Percentiles rank a stretch among this genome's conserved stretches.
Evolutionary conservation across 139 green algal species (phyloP).

Genomic region (Diplosphaera chodatii): DNA sequence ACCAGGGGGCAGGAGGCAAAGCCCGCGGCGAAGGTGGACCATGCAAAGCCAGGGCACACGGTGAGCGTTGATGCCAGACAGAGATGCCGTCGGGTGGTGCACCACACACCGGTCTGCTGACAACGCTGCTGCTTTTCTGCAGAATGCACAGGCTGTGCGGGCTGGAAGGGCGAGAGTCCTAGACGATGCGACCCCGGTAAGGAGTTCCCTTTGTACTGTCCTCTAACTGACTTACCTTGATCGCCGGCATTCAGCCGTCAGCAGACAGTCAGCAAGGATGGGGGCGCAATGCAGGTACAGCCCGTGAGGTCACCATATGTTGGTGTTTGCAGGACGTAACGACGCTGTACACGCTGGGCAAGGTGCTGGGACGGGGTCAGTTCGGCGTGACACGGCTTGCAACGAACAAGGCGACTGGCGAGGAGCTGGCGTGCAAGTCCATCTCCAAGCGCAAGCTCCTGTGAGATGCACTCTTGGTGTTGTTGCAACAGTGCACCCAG

Average conservation of each 20-base stretch:
- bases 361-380: constrained; percentile 41
- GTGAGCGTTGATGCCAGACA: no score
- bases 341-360: constrained; percentile 33
- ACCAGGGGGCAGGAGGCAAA: not conserved
- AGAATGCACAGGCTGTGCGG: constrained; percentile 14
- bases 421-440: constrained; percentile 79
- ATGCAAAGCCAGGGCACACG: not conserved
- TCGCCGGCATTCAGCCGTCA: no score
- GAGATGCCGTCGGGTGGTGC: no score
- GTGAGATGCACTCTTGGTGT: no score
- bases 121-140: no score
- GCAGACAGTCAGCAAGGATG: no score
- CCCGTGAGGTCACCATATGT: no score
- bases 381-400: constrained; percentile 40
- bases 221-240: no score
- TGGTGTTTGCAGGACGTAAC: constrained; percentile 44
- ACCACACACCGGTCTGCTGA: no score
- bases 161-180: constrained; percentile 4
- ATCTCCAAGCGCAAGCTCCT: constrained; percentile 92
- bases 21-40: not conserved
- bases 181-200: not conserved
- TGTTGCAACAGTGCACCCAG: no score
- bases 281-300: no score
- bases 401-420: constrained; percentile 29
- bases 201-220: no score